phyloP scores from a whole-genome alignment of 148 eudicot genomes.

The Suaeda aralocaspica region DNA sequence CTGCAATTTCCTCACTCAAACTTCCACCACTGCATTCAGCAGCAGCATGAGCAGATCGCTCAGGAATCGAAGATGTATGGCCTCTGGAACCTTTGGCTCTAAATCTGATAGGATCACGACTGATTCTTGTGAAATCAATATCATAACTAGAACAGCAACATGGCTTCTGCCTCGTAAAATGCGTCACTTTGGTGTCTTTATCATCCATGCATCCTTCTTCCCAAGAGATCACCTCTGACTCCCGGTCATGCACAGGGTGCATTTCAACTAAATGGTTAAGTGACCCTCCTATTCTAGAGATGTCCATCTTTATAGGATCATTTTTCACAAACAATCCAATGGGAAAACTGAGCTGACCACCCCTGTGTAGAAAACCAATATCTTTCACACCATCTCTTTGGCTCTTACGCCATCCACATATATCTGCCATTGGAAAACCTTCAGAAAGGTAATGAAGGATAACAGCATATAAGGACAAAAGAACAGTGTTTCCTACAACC shows the following conservation, averaged over 20 bases:
- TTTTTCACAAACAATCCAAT: constrained; percentile 57
- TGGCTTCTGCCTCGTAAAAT: constrained; percentile 63
- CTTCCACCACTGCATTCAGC: constrained; percentile 72
- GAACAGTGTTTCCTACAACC: constrained; percentile 70
- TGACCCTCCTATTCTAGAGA: constrained; percentile 88
- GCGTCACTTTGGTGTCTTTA: constrained; percentile 66
- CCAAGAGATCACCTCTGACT: constrained; percentile 75
- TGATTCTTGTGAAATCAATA: constrained; percentile 49
- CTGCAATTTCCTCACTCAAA: constrained; percentile 81
- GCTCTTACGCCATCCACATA: constrained; percentile 59
- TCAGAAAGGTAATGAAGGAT: constrained; percentile 85
- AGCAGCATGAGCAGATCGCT: constrained; percentile 78
- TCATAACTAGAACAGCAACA: constrained; percentile 85
- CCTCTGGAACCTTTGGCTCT: constrained; percentile 63
- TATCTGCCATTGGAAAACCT: constrained; percentile 61
- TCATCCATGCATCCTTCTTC: constrained; percentile 94
- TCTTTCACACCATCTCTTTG: constrained; percentile 37
- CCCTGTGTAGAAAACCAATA: constrained; percentile 82
- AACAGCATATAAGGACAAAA: constrained; percentile 74
- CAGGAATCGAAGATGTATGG: constrained; percentile 59
- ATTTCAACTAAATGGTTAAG: constrained; percentile 50
- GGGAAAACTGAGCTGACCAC: constrained; percentile 83
- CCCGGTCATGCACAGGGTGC: constrained; percentile 46
- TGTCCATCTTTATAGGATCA: constrained; percentile 71
- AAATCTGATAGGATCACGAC: constrained; percentile 50